Conservation (phyloP, 331 rosid genomes). For the Erythrophleum ivorense region DNA sequence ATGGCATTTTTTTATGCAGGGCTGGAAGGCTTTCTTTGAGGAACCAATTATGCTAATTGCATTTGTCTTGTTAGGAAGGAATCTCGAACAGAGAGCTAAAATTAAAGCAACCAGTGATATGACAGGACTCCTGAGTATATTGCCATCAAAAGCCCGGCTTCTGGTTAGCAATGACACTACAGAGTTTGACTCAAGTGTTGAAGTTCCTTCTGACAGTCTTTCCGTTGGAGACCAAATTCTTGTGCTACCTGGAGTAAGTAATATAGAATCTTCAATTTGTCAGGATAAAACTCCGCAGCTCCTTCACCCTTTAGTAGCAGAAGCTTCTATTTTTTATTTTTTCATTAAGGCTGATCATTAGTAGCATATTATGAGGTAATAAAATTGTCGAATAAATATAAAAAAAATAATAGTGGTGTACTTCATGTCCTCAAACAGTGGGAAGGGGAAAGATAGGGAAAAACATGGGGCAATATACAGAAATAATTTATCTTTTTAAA, state of each 20-base stretch:
- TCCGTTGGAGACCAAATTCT: conserved; percentile 84
- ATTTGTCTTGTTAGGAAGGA: conserved; percentile 93
- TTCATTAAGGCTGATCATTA: not conserved
- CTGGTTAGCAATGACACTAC: conserved; percentile 59
- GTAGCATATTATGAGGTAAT: conserved; percentile 9
- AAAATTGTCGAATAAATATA: conserved; percentile 13
- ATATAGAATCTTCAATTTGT: conserved; percentile 26
- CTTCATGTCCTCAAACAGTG: conserved; percentile 26
- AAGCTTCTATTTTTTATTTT: conserved; percentile 21
- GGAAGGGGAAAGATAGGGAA: conserved; percentile 20
- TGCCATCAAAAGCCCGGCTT: conserved; percentile 97
- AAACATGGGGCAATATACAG: not conserved
- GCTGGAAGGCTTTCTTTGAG: conserved; percentile 98
- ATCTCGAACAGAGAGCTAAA: conserved; percentile 98
- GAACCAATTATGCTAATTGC: conserved; percentile 99
- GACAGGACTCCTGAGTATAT: conserved; percentile 90
- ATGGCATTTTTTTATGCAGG: conserved; percentile 61
- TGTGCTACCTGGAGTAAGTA: conserved; percentile 92
- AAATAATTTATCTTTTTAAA: not conserved
- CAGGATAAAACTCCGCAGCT: conserved; percentile 22
- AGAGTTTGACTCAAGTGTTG: conserved; percentile 66
- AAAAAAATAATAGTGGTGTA: not conserved
- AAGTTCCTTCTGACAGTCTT: conserved; percentile 89
- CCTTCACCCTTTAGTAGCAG: conserved; percentile 16
- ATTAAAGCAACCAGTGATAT: conserved; percentile 97